Conservation (phyloP, 2,329 filamentous ascomycete genomes). For the Pseudogymnoascus destructans region DNA sequence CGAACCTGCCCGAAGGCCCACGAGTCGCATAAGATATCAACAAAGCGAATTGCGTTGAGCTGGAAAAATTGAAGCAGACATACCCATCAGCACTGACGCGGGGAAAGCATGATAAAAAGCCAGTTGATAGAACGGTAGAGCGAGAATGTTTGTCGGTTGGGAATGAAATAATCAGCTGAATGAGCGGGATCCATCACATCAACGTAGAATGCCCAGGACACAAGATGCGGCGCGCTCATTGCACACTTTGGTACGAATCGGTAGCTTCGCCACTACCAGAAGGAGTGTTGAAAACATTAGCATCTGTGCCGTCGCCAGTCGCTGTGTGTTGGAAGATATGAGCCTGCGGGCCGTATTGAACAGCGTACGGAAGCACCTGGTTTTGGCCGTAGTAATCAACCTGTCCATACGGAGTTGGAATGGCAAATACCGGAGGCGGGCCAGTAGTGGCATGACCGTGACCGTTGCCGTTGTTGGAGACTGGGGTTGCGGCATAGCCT, state of each 20-base stretch:
- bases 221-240: not conserved
- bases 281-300: not conserved
- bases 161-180: not conserved
- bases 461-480: not conserved
- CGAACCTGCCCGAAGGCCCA: not conserved
- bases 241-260: not conserved
- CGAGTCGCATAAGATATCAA: not conserved
- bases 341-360: conserved; percentile 1
- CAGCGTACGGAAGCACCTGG: conserved; percentile 3
- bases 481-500: not conserved
- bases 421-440: conserved; percentile 3
- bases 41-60: not conserved
- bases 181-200: not conserved
- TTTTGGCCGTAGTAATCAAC: conserved; percentile 1
- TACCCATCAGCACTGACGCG: not conserved
- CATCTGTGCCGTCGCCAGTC: not conserved
- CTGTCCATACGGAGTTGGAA: not conserved
- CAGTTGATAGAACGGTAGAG: not conserved
- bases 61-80: not conserved
- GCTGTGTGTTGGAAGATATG: not conserved
- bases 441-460: not conserved
- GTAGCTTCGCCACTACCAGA: not conserved
- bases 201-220: not conserved
- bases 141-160: not conserved
- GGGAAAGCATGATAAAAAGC: not conserved